Evolutionary conservation across 306 rosid genomes (phyloP).

Genomic region (Quercus bicolor): DNA sequence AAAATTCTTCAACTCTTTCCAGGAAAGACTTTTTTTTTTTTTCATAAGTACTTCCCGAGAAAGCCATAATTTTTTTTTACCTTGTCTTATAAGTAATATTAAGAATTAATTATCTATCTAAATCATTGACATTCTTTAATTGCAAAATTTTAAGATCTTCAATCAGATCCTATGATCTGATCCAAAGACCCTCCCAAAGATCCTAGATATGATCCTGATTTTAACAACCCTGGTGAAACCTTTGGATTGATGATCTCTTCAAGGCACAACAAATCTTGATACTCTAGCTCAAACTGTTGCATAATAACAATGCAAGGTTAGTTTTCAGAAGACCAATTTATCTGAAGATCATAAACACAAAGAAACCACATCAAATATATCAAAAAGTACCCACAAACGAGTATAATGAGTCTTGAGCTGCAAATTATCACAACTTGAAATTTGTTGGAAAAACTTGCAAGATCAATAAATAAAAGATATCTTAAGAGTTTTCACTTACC

Average conservation of each 20-base stretch:
- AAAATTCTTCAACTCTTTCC: too few relatives aligned
- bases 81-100: too few relatives aligned
- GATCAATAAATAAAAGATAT: neutral
- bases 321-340: slow-evolving; percentile 19
- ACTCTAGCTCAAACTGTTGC: slow-evolving; percentile 30
- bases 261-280: neutral
- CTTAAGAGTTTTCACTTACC: slow-evolving; percentile 44
- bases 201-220: too few relatives aligned
- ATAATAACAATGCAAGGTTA: neutral
- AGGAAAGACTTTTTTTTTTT: too few relatives aligned
- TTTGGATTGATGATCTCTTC: slow-evolving; percentile 23
- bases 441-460: slow-evolving; percentile 9
- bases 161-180: too few relatives aligned
- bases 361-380: slow-evolving; percentile 7
- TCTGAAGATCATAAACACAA: neutral
- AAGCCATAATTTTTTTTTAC: too few relatives aligned
- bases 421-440: neutral
- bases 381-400: neutral
- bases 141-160: too few relatives aligned
- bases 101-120: too few relatives aligned
- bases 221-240: neutral
- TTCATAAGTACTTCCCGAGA: too few relatives aligned
- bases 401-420: neutral
- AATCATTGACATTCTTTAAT: too few relatives aligned
- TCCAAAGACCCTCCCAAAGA: too few relatives aligned